Base-by-base conservation (phyloP, 1,284 basidiomycete species). In the Melanopsichium pennsylvanicum region DNA sequence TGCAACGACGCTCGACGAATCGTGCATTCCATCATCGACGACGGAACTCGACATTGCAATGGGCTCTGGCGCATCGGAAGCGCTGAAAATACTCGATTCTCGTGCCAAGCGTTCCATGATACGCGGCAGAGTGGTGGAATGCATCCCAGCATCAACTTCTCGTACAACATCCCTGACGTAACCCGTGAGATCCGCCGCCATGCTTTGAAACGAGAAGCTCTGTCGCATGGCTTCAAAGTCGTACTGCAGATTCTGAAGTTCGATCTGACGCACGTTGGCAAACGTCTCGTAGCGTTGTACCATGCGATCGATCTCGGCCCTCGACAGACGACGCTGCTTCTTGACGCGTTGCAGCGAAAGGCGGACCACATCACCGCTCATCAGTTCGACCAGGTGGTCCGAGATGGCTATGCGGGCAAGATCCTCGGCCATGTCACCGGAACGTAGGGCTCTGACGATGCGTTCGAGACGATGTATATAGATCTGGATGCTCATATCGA, bases 401-500 rank as follows among this genome's bases (percentile, higher is more conserved):
- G 55, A 49, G 35, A 59, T 36, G 27, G 43, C 26, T 1, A 32
- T 22, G n/a, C 55, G 48, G 3, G 39, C 56, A 9, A 48, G 40
- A 4, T 61, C 49, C 32, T 59, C 59, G 27, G 39, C 36, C 45
- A 69, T 54, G 36, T 61, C 45, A 13, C 60, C 64, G 5, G 46
- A 37, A 9, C 38, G 41, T 5, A 54, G 48, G 0, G 39, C 32
- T 15, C 48, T 43, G 23, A 67, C 46, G 16, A 63, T 50, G 4
- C 56, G 47, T 16, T 66, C 58, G 41, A 73, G 51, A 8, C 68
- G 59, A 21, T 67, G 36, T 23, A 68, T 64, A 50, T 60, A 69
- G 48, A 75, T 68, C 38, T 75, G 68, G n/a, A 72, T 74, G 57
- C 67, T 74, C 46, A 75, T 61, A 39, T 73, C 71, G 51, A 72